A percentile compares a stretch with the other conserved stretches of the same genome.
phyloP scores from a whole-genome alignment of 2,329 filamentous ascomycete genomes.

The Neonectria faginata region DNA sequence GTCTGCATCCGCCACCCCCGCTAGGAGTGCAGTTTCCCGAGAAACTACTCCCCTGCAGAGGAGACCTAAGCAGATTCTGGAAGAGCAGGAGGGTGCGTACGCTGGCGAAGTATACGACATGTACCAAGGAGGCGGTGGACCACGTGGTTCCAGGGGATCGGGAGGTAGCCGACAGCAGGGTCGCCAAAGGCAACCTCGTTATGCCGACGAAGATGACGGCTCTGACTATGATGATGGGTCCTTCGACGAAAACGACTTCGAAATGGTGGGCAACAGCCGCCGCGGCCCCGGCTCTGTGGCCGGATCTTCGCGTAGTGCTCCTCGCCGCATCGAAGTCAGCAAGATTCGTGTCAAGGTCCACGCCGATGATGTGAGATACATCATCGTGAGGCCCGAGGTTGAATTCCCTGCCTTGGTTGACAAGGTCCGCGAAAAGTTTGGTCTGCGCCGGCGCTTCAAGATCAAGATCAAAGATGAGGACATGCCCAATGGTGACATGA shows the following conservation, averaged over 20 bases:
- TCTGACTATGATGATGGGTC: conserved; percentile 74
- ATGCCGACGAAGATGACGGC: conserved; percentile 85
- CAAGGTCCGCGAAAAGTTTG: conserved; percentile 88
- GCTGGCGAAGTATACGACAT: conserved; percentile 78
- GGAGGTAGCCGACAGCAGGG: conserved; percentile 53
- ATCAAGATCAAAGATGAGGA: conserved; percentile 90
- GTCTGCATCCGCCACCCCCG: conserved; percentile 60
- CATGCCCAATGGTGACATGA: conserved; percentile 83
- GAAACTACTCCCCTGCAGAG: conserved; percentile 48
- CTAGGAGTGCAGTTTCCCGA: conserved; percentile 58
- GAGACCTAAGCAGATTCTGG: conserved; percentile 50
- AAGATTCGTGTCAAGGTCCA: conserved; percentile 95
- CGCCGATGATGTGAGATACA: conserved; percentile 89
- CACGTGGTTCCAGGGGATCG: conserved; percentile 48
- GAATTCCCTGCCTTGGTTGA: conserved; percentile 83
- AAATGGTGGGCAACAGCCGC: conserved; percentile 74
- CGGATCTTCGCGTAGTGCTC: conserved; percentile 62
- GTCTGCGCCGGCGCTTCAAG: conserved; percentile 81
- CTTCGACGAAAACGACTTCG: conserved; percentile 82
- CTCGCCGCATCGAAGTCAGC: conserved; percentile 73
- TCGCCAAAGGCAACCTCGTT: conserved; percentile 64
- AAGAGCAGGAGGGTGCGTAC: conserved; percentile 73
- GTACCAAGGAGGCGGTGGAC: conserved; percentile 60
- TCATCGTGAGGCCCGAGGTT: conserved; percentile 81
- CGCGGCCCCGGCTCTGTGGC: conserved; percentile 60